These are phyloP conservation scores for Fusarium pilosicola DNA, from an alignment of 2,329 filamentous ascomycete genomes.

Conservation along the genomic window DNA sequence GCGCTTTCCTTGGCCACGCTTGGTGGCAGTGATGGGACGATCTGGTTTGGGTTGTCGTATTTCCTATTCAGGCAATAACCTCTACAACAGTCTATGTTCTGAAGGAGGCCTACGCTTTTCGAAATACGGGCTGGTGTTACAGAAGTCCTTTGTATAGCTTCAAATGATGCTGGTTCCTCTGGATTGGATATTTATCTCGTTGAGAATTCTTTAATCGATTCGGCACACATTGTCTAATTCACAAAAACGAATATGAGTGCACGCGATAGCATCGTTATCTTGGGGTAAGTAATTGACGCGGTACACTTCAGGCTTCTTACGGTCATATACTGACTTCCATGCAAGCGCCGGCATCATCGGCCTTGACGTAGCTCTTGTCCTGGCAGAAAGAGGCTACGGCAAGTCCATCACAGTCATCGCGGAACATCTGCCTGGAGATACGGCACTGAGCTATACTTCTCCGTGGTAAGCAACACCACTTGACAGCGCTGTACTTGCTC, in stretches of 20 bases:
- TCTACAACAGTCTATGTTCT: no score
- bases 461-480: background rate
- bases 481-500: rapidly evolving
- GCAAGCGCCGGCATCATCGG: background rate
- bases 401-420: background rate
- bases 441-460: background rate
- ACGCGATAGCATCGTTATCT: background rate
- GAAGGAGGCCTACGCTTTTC: background rate
- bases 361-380: background rate
- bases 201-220: no score
- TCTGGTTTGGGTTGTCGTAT: rapidly evolving
- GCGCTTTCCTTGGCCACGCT: background rate
- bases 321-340: background rate
- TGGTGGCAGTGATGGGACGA: background rate
- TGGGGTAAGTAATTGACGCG: background rate
- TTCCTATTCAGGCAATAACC: background rate
- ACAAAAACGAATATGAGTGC: background rate
- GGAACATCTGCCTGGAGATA: background rate
- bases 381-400: background rate
- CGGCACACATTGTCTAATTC: no score
- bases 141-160: background rate
- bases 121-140: background rate
- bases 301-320: no score
- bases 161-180: background rate
- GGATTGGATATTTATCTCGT: no score